Evolutionary conservation across 805 yeast species (phyloP), one percentile per base, ranked within the genome.

Genomic region (Metschnikowia noctiluminum): DNA sequence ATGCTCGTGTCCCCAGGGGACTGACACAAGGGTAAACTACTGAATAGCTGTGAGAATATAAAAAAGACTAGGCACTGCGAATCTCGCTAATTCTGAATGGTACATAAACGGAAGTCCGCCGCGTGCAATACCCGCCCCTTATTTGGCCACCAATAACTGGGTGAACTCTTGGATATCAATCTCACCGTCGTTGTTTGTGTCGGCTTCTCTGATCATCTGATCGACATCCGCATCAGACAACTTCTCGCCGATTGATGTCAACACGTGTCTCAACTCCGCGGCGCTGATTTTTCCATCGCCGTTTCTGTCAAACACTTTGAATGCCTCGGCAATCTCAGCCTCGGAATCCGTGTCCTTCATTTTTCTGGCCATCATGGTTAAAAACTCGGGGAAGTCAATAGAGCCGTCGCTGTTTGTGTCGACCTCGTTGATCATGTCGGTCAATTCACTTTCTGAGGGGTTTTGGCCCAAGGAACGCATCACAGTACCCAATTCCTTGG

Each of bases 391-490:
- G 62, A 73, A 73, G 58, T 73, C 78, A 44, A 73, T 71, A 35
- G 76, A 69, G 36, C 97, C 97, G 71, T 94, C 96, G 60, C 92
- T 92, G 73, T 94, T 94, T 53, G 86, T 85, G 69, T 94, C 99
- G 46, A 94, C 96, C 72, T 94, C 99, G 68, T 92, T 92, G 77
- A 94, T 89, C 86, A 94, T 84, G 67, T 94, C 99, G 48, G 94
- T 87, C 62, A 94, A 85, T 70, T 94, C 99, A 57, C 90, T 84
- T 70, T 94, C 98, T 43, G 96, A 84, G 35, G 99, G 99, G 63
- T 92, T 92, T 70, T 90, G 94, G 45, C 99, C 99, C 64, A 94
- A 78, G n/a, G 97, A 89, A 74, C 99, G 86, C 99, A 94, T 94
- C 45, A 94, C 99, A 4, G 97, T 90, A 56, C 98, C 97, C 59